phyloP scores from a whole-genome alignment of 176 grass and related monocot genomes.

The Alloteropsis semialata region DNA sequence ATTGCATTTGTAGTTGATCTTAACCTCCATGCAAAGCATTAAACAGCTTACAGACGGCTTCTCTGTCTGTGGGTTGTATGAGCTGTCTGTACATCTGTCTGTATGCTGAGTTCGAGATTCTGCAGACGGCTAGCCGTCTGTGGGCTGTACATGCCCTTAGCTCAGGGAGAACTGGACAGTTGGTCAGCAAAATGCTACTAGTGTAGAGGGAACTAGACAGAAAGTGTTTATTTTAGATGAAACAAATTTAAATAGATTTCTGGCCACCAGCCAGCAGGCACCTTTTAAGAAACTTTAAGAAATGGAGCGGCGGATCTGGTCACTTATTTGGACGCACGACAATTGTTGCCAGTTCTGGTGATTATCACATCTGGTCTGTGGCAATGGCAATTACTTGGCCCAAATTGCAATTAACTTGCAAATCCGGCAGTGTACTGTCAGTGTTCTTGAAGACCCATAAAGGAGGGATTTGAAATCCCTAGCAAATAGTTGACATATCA shows the following conservation, averaged over 20 bases:
- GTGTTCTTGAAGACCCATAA: not conserved
- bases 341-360: not conserved
- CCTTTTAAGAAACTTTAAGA: not conserved
- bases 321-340: constrained; percentile 35
- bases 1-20: too few species aligned
- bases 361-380: not conserved
- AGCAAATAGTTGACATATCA: not conserved
- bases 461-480: not conserved
- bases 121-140: too few species aligned
- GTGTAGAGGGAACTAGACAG: not conserved
- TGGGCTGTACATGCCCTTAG: too few species aligned
- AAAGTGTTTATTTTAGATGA: not conserved
- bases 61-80: too few species aligned
- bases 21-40: too few species aligned
- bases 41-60: too few species aligned
- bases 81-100: too few species aligned
- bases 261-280: not conserved
- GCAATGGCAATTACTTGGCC: not conserved
- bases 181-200: not conserved
- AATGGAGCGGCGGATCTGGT: constrained; percentile 7
- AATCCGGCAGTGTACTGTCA: not conserved
- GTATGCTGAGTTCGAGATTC: too few species aligned
- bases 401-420: not conserved
- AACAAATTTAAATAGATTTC: too few species aligned
- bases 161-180: not conserved